Evolutionary conservation across 2,329 filamentous ascomycete genomes (phyloP), one percentile per base, ranked within the genome.

Genomic region (Alternaria brassicicola): DNA sequence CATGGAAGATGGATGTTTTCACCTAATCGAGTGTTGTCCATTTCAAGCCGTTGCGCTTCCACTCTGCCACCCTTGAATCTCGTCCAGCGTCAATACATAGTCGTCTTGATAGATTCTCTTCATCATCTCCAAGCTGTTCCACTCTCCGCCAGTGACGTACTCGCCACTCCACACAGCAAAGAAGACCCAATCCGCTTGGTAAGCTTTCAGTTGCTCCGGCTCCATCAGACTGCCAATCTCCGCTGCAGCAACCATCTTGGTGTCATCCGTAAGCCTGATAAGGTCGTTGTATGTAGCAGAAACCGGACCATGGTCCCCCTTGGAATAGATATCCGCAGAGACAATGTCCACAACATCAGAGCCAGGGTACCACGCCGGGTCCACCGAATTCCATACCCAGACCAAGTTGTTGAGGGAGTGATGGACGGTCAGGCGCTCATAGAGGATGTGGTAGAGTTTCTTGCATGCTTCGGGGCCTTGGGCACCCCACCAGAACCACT

Each of bases 401-500:
- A 84, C 68, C 9, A 84, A 62, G 64, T 84, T 84, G 62, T 81
- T 78, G 19, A 84, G 62, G 2, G 67, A 62, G 64, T 84, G 82
- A 47, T 80, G 63, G 31, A 76, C 76, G 0, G 80, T 82, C 30
- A 83, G 65, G 1, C 82, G 74, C 39, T 82, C 75, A 52, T 81
- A 82, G 46, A 84, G 35, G 3, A 84, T 65, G 1, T 65, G 63
- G 53, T 73, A 83, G 4, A 84, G 71, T 64, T 81, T 71, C 71
- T 82, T 83, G 60, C 70, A 74, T 5, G 80, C 72, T 64, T 79
- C 81, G 3, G 82, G 71, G 0, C 81, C 81, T 60, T 81, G 75
- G 1, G 81, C 81, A 6, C 81, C 82, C 82, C 82, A 84, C 81
- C 82, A 84, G 74, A 84, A 84, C 82, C 82, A 84, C 0, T 52